phyloP scores from a whole-genome alignment of 2,329 filamentous ascomycete species.

The Fusarium ambrosium region DNA sequence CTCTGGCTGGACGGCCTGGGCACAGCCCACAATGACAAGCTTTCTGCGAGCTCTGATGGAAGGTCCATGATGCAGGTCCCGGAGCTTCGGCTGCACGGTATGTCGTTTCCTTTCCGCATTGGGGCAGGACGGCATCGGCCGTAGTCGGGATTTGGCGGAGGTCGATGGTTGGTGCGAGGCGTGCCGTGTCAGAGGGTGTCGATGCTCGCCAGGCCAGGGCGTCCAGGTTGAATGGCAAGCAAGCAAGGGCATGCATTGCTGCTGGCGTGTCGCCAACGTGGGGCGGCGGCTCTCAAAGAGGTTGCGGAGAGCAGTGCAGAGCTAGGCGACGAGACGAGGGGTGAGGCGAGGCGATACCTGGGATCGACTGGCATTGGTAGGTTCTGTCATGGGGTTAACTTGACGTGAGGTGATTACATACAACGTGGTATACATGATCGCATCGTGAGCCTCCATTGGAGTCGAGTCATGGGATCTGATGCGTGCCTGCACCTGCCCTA shows the following conservation, averaged over 20 bases:
- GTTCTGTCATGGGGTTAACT: conserved; percentile 7
- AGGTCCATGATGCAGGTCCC: conserved; percentile 45
- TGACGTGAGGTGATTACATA: conserved; percentile 33
- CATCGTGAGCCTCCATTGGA: conserved; percentile 23
- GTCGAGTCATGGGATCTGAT: conserved; percentile 43
- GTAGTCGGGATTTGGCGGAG: conserved; percentile 34
- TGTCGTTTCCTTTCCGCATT: conserved; percentile 52
- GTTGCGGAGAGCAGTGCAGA: background rate
- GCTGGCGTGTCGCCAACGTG: conserved; percentile 22
- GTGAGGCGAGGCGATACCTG: conserved; percentile 17
- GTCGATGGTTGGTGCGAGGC: background rate
- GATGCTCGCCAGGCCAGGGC: conserved; percentile 1
- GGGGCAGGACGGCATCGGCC: conserved; percentile 40
- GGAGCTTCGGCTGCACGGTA: conserved; percentile 47
- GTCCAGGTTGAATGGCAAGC: background rate
- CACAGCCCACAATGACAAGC: conserved; percentile 39
- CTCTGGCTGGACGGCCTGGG: conserved; percentile 40
- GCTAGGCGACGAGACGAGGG: background rate
- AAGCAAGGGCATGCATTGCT: background rate
- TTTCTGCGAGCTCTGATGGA: conserved; percentile 39
- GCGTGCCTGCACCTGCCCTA: conserved; percentile 6
- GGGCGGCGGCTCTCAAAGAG: conserved; percentile 16
- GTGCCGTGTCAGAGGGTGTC: background rate
- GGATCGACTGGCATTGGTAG: conserved; percentile 17
- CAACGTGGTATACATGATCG: conserved; percentile 16